Base-by-base conservation (phyloP, 169 alveolate genomes). In the Neospora caninum region DNA sequence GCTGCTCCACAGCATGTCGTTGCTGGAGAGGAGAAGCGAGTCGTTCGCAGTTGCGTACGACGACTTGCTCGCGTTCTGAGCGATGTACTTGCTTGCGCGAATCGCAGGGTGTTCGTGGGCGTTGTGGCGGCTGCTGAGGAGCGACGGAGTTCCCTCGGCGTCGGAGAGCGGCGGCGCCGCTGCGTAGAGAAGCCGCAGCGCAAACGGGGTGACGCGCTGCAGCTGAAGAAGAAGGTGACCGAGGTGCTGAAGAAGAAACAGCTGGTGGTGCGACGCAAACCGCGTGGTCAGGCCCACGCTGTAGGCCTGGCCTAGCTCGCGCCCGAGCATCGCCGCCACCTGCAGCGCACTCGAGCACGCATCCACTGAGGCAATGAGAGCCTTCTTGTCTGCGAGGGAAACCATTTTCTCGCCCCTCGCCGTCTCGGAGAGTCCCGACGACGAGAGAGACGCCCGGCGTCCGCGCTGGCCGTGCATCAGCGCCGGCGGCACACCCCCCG, bases 81-180 rank as follows among this genome's bases (percentile, higher is more conserved):
- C 88, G 38, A 82, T 92, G 78, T n/a, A 43, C 80, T 87, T 80
- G 87, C 94, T 92, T 31, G 94, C 94, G 67, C 94, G 69, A 2
- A 92, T 78, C 20, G 94, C 88, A n/a, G 94, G 94, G 92, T 92
- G 94, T 67, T 92, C 94, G 92, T 92, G 94, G 29, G 92, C 58
- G 78, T 83, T 92, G 88, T 92, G 92, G n/a, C 80, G 80, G 49
- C 70, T 39, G 88, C 88, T 92, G 43, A 92, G 88, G 45, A 92
- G 92, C 4, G 94, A 92, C 42, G 92, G 94, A 34, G 70, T 92
- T 10, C 86, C 39, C 39, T 92, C 94, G 25, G 87, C 86, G 58
- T 92, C 94, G 2, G 83, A 45, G 31, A 82, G 53, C 53, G 94
- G 94, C 27, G 92, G 54, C 25, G 94, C 84, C 58, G 92, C 70